phyloP scores from a whole-genome alignment of 495 filamentous ascomycete species.

The Lichenothelia convexa region DNA sequence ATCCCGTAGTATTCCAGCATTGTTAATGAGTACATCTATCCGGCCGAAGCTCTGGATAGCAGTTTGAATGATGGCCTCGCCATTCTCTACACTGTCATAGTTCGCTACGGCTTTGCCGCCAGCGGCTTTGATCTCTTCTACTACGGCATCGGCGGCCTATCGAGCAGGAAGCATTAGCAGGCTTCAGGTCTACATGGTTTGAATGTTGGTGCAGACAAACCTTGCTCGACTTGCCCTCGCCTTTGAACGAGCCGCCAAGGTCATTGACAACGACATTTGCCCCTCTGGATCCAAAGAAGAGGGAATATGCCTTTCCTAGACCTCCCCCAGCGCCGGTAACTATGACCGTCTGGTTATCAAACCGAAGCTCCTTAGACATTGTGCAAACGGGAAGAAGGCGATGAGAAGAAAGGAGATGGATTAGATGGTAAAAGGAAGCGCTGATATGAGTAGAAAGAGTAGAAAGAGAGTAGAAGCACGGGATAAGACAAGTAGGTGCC shows the following conservation, averaged over 20 bases:
- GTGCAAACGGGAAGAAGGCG: too few species aligned
- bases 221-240: slow-evolving; percentile 77
- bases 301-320: slow-evolving; percentile 77
- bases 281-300: slow-evolving; percentile 80
- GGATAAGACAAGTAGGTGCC: too few species aligned
- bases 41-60: slow-evolving; percentile 85
- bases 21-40: slow-evolving; percentile 92
- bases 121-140: slow-evolving; percentile 78
- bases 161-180: slow-evolving; percentile 11
- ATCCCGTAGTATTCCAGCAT: slow-evolving; percentile 92
- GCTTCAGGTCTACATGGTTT: neutral
- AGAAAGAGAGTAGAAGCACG: too few species aligned
- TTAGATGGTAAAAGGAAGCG: too few species aligned
- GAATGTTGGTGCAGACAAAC: slow-evolving; percentile 33
- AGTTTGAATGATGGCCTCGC: slow-evolving; percentile 90
- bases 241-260: slow-evolving; percentile 82
- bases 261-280: slow-evolving; percentile 97
- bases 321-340: slow-evolving; percentile 95
- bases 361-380: slow-evolving; percentile 44
- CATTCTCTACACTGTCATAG: slow-evolving; percentile 92
- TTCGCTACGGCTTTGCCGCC: slow-evolving; percentile 96
- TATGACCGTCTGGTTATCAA: slow-evolving; percentile 90
- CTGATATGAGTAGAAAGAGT: too few species aligned
- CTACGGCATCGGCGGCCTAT: slow-evolving; percentile 86
- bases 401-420: too few species aligned